Percentiles rank a stretch among this genome's conserved stretches.
These are phyloP conservation scores for Bertia moriformis DNA, from an alignment of 2,329 filamentous ascomycete species.

Conservation along the genomic window DNA sequence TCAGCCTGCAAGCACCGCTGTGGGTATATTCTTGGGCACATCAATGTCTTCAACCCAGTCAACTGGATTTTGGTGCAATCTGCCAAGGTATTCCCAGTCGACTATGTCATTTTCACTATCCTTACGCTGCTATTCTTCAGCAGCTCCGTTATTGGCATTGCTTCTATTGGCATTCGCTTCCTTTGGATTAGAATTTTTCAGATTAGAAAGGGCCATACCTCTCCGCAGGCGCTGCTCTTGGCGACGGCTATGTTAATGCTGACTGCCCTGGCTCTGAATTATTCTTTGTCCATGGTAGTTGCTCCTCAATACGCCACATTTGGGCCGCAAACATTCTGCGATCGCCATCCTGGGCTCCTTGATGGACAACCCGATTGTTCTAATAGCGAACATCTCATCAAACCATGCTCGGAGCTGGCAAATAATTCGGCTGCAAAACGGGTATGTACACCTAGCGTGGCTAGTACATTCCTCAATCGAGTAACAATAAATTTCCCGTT, in stretches of 20 bases:
- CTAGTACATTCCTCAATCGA: constrained; percentile 84
- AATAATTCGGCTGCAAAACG: constrained; percentile 56
- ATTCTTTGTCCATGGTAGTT: constrained; percentile 81
- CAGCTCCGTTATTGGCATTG: constrained; percentile 74
- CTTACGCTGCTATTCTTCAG: constrained; percentile 78
- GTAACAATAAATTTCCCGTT: constrained; percentile 89
- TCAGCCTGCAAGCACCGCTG: constrained; percentile 81
- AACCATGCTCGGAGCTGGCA: constrained; percentile 66
- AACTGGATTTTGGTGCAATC: constrained; percentile 79
- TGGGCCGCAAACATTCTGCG: constrained; percentile 87
- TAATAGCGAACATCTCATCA: constrained; percentile 55
- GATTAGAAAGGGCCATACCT: constrained; percentile 76
- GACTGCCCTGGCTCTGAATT: constrained; percentile 83
- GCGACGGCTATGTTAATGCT: constrained; percentile 82
- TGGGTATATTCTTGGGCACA: constrained; percentile 75
- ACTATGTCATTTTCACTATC: constrained; percentile 79
- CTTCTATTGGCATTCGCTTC: constrained; percentile 81
- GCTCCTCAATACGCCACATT: constrained; percentile 91
- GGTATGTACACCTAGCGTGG: constrained; percentile 81
- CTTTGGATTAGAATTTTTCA: constrained; percentile 89
- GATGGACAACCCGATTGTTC: constrained; percentile 64
- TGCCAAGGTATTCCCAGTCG: constrained; percentile 73
- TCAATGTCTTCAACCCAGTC: constrained; percentile 87
- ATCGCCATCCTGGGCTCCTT: constrained; percentile 46
- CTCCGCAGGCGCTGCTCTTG: constrained; percentile 80